Base-by-base conservation (phyloP, 2,329 filamentous ascomycete species). In the Calonectria montana region DNA sequence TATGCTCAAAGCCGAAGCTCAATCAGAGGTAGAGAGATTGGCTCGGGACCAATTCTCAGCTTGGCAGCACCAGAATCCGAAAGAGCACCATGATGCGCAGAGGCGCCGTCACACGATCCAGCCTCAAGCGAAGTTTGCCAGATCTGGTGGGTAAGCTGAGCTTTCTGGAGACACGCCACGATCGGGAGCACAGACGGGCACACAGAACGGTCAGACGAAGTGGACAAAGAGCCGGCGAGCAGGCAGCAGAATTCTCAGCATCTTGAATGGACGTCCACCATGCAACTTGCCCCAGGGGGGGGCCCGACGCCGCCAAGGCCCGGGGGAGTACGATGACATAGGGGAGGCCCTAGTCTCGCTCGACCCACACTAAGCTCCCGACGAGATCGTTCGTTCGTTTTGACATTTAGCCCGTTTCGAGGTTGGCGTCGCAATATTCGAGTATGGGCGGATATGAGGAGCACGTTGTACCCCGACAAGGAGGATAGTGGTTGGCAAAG, bases 171-270 rank as follows among this genome's bases (percentile, higher is more conserved):
- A 27, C 53, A 45, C 45, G 57, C 57, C 66, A 64, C 37, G n/a
- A 59, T 50, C 35, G 68, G 31, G 37, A 29, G 31, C 37, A n/a
- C 48, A 50, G 37, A 50, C 48, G 29, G 25, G 67, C 45, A 5
- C 25, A 27, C 29, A 53, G 35, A 50, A 66, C 53, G 55, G 55
- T 62, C 62, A 61, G 25, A 55, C 35, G 47, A 59, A 59, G 47
- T 23, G 29, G 25, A 21, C 48, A 37, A 67, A 53, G 27, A 48
- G 43, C 41, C 18, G 35, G 29, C 21, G 57, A 70, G 23, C 74
- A 81, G 80, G 80, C 80, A 82, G 75, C 80, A 81, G 80, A 73
- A 80, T 82, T 81, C 72, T 69, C 68, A 63, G 61, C 29, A 25
- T 72, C 45, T 61, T 80, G 76, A 81, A 73, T 79, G 79, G 79